Conservation (phyloP, 2,329 filamentous ascomycete genomes). For the Ophiostoma australiae region DNA sequence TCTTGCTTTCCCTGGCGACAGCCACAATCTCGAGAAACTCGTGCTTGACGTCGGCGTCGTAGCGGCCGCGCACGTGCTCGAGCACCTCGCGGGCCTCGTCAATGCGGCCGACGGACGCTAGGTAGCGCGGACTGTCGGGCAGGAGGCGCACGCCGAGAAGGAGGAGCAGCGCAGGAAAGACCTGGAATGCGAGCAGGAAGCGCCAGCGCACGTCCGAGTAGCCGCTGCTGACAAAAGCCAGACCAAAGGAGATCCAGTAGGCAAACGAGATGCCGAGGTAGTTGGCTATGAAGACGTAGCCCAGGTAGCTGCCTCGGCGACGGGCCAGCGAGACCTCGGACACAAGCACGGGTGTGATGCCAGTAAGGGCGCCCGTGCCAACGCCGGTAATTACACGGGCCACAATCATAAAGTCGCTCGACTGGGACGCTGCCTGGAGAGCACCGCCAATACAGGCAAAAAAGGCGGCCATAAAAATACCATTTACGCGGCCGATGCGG, state of each 20-base stretch:
- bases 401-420: slow-evolving; percentile 45
- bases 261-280: slow-evolving; percentile 46
- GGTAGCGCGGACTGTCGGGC: slow-evolving; percentile 43
- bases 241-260: slow-evolving; percentile 40
- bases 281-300: slow-evolving; percentile 49
- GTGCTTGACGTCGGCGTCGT: slow-evolving; percentile 36
- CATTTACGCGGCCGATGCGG: slow-evolving; percentile 47
- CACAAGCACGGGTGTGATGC: slow-evolving; percentile 46
- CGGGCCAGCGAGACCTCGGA: slow-evolving; percentile 45
- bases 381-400: slow-evolving; percentile 49
- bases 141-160: slow-evolving; percentile 39
- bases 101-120: slow-evolving; percentile 27
- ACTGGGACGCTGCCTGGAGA: slow-evolving; percentile 43
- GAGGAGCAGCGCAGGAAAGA: slow-evolving; percentile 40
- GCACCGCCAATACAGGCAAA: slow-evolving; percentile 48
- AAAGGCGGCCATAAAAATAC: slow-evolving; percentile 43
- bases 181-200: slow-evolving; percentile 40
- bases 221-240: slow-evolving; percentile 29
- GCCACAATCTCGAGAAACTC: slow-evolving; percentile 41
- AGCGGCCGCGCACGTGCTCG: slow-evolving; percentile 33
- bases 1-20: slow-evolving; percentile 37
- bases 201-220: slow-evolving; percentile 36
- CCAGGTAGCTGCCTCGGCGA: slow-evolving; percentile 44
- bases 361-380: slow-evolving; percentile 48
- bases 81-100: slow-evolving; percentile 34